Evolutionary conservation across 148 eudicot species (phyloP), one percentile per base, ranked within the genome.

Genomic region (Spergularia bocconei): DNA sequence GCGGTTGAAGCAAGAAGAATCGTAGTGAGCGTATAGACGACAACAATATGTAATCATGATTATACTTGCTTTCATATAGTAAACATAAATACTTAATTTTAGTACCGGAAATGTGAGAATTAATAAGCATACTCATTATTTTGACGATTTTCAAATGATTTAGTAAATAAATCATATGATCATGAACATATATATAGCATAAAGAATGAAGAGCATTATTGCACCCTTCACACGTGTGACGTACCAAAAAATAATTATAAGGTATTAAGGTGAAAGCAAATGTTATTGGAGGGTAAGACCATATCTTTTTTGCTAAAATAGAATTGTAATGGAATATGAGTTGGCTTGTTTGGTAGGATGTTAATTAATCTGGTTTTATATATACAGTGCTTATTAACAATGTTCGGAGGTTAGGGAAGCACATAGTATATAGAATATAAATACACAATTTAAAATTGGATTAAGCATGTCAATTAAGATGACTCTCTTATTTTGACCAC

Each of bases 321-420:
- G 57, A 36, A 50, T 50, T 17, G 39, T 19, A 48, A 51, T 52
- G 60, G 75, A 71, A 57, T 55, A 69, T 25, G 72, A 72, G 58
- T 72, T 72, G 73, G 44, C 44, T 56, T 15, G 71, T 79, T 79
- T 72, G 81, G 81, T 79, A 79, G 68, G 81, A 79, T 79, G 77
- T 72, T 73, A 67, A 72, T 66, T 73, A 67, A 72, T 66, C 52
- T 53, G 69, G 17, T 68, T 72, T 78, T 12, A 25, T 16, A 25
- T 47, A 29, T 29, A 16, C 75, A 72, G 11, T 67, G 69, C 73
- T 73, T 73, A 73, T 0, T 44, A 44, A 29, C 36, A 29, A 13
- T 73, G 77, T 79, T 63, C 61, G 81, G 60, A 52, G 57, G 60
- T 61, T 67, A 51, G 29, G 50, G 21, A 63, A 13, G 58, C n/a